These are phyloP conservation scores for Metschnikowia anglica DNA, from an alignment of 805 yeast genomes.

Conservation along the genomic window DNA sequence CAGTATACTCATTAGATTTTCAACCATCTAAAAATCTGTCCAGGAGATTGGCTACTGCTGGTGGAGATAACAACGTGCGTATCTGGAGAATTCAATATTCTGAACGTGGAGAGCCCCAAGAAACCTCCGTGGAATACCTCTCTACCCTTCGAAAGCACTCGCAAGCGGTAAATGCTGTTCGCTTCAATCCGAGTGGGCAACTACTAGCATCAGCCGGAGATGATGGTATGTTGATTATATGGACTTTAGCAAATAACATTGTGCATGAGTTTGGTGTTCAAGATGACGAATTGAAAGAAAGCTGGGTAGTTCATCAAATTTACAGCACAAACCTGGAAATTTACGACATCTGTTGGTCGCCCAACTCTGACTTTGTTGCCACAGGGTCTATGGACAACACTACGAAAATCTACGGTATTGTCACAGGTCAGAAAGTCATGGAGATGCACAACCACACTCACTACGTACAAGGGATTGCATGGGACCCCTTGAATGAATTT, in stretches of 20 bases:
- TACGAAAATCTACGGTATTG: slow-evolving; percentile 63
- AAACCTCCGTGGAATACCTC: slow-evolving; percentile 60
- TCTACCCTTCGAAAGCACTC: slow-evolving; percentile 85
- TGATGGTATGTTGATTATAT: slow-evolving; percentile 83
- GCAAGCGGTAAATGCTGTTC: slow-evolving; percentile 89
- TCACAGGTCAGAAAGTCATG: slow-evolving; percentile 54
- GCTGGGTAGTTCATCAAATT: slow-evolving; percentile 67
- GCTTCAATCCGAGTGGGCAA: slow-evolving; percentile 72
- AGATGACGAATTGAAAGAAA: slow-evolving; percentile 58
- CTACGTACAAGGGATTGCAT: slow-evolving; percentile 92
- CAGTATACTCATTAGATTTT: slow-evolving; percentile 66
- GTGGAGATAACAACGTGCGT: slow-evolving; percentile 91
- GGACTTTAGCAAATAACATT: slow-evolving; percentile 61
- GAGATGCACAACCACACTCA: slow-evolving; percentile 76
- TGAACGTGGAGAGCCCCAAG: slow-evolving; percentile 4
- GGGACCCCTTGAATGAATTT: slow-evolving; percentile 86
- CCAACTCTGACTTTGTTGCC: slow-evolving; percentile 71
- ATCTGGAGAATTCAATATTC: slow-evolving; percentile 39
- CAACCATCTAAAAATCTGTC: slow-evolving; percentile 41
- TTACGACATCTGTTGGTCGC: slow-evolving; percentile 92
- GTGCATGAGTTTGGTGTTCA: slow-evolving; percentile 60
- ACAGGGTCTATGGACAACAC: slow-evolving; percentile 91
- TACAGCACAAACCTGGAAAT: slow-evolving; percentile 71
- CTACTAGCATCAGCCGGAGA: slow-evolving; percentile 89
- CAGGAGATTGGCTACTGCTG: slow-evolving; percentile 81